These are phyloP conservation scores for Linnemannia zychae DNA, from an alignment of 192 early-diverging fungal genomes.

Conservation along the genomic window DNA sequence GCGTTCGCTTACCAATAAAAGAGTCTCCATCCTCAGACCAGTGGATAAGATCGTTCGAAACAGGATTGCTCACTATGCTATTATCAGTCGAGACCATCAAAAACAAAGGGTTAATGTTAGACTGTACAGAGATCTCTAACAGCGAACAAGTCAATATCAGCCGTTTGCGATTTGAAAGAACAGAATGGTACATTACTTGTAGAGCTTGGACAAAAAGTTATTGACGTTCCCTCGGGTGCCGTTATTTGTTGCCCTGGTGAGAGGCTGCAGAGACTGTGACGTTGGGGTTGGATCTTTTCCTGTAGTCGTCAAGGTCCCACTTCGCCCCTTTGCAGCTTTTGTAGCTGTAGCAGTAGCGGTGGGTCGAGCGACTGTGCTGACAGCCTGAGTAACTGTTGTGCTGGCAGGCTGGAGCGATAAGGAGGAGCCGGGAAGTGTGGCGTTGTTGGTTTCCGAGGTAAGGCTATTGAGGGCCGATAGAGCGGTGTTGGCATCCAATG, in stretches of 20 bases:
- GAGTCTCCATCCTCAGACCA: constrained; percentile 92
- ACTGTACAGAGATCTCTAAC: not conserved
- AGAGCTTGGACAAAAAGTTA: constrained; percentile 39
- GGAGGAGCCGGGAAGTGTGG: not conserved
- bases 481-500: constrained; percentile 12
- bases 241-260: constrained; percentile 25
- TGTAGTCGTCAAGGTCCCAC: not conserved
- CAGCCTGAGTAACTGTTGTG: not conserved
- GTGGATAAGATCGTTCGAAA: constrained; percentile 84
- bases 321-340: not conserved
- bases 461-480: not conserved
- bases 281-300: not conserved
- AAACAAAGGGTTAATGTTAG: not conserved
- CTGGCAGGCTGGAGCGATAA: not conserved
- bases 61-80: constrained; percentile 91
- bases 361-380: not conserved
- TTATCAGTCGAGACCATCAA: not conserved
- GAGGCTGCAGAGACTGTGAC: constrained; percentile 30
- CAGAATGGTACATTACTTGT: constrained; percentile 28
- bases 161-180: not conserved
- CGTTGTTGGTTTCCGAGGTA: not conserved
- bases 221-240: constrained; percentile 36
- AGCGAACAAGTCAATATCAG: not conserved
- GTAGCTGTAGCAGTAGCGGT: not conserved
- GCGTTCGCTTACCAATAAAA: constrained; percentile 73